Percentiles rank a stretch among this genome's conserved stretches.
Evolutionary conservation across 2,329 filamentous ascomycete genomes (phyloP).

Genomic region (Nemania abortiva): DNA sequence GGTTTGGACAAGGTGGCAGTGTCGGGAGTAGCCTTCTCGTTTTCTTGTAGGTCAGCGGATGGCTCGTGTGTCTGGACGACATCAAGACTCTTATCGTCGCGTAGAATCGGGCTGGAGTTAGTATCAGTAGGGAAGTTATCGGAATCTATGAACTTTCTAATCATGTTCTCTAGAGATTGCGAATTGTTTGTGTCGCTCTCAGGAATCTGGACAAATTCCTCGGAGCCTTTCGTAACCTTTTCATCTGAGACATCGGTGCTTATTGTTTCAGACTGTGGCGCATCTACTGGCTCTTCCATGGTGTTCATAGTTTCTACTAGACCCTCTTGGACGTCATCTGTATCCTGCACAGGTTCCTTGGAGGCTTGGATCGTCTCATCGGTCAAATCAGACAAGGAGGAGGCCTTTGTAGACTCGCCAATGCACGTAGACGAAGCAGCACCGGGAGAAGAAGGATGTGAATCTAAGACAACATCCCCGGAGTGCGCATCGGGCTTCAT

Average conservation of each 20-base stretch:
- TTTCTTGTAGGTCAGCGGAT: slow-evolving; percentile 13
- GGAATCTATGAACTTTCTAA: slow-evolving; percentile 39
- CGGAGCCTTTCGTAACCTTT: slow-evolving; percentile 30
- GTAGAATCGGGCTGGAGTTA: slow-evolving; percentile 4
- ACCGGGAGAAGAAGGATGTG: slow-evolving; percentile 68
- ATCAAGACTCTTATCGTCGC: slow-evolving; percentile 12
- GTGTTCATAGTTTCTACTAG: slow-evolving; percentile 27
- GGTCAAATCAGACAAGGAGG: slow-evolving; percentile 72
- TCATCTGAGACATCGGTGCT: slow-evolving; percentile 40
- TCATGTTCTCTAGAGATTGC: slow-evolving; percentile 36
- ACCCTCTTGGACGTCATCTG: slow-evolving; percentile 34
- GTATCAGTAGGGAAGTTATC: slow-evolving; percentile 27
- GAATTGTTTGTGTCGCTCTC: slow-evolving; percentile 32
- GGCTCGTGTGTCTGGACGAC: slow-evolving; percentile 3
- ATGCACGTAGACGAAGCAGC: slow-evolving; percentile 65
- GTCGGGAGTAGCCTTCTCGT: slow-evolving; percentile 17
- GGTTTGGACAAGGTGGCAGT: slow-evolving; percentile 6
- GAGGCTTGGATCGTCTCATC: slow-evolving; percentile 66
- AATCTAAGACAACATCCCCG: slow-evolving; percentile 65
- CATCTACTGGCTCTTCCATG: slow-evolving; percentile 29
- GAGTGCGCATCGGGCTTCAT: slow-evolving; percentile 59
- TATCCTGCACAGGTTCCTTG: slow-evolving; percentile 51
- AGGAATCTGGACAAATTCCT: slow-evolving; percentile 47
- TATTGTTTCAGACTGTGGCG: slow-evolving; percentile 37
- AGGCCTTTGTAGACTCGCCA: slow-evolving; percentile 71